Base-by-base conservation (phyloP, 176 grass and related monocot genomes). In the sorghum (Sorghum bicolor) region DNA sequence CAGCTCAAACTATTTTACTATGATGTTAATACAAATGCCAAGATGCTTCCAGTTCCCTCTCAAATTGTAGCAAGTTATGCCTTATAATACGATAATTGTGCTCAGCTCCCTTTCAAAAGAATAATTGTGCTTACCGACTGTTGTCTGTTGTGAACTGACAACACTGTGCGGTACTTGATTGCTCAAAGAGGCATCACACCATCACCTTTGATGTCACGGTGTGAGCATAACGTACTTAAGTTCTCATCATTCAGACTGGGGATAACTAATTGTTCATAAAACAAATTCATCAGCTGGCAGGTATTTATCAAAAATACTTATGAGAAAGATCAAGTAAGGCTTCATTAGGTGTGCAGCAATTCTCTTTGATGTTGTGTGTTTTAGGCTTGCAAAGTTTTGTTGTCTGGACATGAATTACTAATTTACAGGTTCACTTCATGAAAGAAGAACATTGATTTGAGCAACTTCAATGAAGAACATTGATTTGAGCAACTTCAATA, bases 141-240 rank as follows among this genome's bases (percentile, higher is more conserved):
- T 38, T 28, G 76, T 83, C 1, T 13, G 33, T 38, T 28, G 76
- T 83, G 55, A 61, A 88, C 80, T 65, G 43, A 62, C 19, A 33
- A 72, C 52, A 53, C 30, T 72, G 30, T 40, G 70, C 64, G 13
- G 63, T 64, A 40, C 24, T 24, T 20, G 3, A 34, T 81, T 40
- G 19, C 64, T 85, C 50, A 70, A 81, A 68, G 52, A 34, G 32
- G 50, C 38, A 63, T 79, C 30, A 53, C 52, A 57, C 22, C 22
- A 24, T 58, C 8, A 52, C 19, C 33, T 65, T 65, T 29, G 47
- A 45, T 80, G 37, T 40, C n/a, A 20, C 26, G 62, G 40, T 77
- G 57, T 52, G 14, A 77, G 71, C 64, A 71, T 81, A 81, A 41
- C 13, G 40, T 77, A n/a, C 32, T 85, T 76, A 70, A 77, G 29